A percentile compares a stretch with the other conserved stretches of the same genome.
Evolutionary conservation across 2,329 filamentous ascomycete species (phyloP).

Genomic region (Thermoascus crustaceus): DNA sequence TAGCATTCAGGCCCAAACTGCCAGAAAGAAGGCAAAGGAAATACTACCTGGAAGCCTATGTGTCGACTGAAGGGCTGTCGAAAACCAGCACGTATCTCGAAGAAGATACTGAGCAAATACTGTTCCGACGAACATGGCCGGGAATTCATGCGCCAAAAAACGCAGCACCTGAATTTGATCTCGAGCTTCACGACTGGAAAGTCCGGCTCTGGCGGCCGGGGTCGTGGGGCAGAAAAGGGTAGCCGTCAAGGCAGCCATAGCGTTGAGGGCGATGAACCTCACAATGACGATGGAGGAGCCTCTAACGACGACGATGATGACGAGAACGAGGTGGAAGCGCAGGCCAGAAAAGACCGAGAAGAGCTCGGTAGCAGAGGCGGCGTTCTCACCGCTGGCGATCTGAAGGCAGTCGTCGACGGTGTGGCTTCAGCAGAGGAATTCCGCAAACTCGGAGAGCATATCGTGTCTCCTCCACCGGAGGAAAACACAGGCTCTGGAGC

Average conservation of each 20-base stretch:
- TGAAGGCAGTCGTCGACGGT: conserved; percentile 32
- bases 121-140: conserved; percentile 42
- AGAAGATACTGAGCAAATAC: conserved; percentile 38
- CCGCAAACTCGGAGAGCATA: conserved; percentile 32
- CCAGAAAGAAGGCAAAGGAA: conserved; percentile 30
- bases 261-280: conserved; percentile 19
- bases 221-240: conserved; percentile 8
- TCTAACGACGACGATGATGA: conserved; percentile 22
- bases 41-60: conserved; percentile 45
- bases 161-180: conserved; percentile 20
- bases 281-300: conserved; percentile 15
- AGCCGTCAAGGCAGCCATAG: conserved; percentile 17
- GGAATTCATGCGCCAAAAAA: conserved; percentile 36
- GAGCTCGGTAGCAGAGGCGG: conserved; percentile 37
- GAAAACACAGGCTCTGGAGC: conserved; percentile 5
- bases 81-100: conserved; percentile 37
- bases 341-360: conserved; percentile 15
- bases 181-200: conserved; percentile 11
- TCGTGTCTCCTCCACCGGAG: conserved; percentile 24
- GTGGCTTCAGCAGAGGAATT: conserved; percentile 34
- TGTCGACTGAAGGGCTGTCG: conserved; percentile 39
- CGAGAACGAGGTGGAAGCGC: conserved; percentile 13
- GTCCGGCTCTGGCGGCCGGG: conserved; percentile 4
- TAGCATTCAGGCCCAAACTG: conserved; percentile 34
- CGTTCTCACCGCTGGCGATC: conserved; percentile 32